Conservation (phyloP, 2,329 filamentous ascomycete species). For the Sporothrix globosa region DNA sequence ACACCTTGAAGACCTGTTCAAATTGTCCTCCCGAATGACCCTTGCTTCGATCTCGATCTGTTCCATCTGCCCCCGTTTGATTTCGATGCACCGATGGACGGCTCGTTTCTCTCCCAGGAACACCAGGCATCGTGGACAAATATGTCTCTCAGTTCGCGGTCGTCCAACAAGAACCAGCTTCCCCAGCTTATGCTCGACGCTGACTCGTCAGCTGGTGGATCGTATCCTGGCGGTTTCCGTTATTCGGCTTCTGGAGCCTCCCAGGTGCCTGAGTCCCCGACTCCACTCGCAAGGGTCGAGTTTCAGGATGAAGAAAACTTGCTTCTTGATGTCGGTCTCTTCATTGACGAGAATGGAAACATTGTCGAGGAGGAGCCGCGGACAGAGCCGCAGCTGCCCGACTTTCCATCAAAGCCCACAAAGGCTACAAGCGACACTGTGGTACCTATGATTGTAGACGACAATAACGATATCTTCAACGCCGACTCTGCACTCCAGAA, state of each 20-base stretch:
- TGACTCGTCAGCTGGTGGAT: conserved; percentile 39
- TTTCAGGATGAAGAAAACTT: conserved; percentile 52
- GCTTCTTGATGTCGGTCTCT: conserved; percentile 45
- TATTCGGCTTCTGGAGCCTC: conserved; percentile 32
- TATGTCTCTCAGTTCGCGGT: conserved; percentile 33
- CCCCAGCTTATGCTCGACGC: conserved; percentile 48
- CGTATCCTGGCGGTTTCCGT: conserved; percentile 33
- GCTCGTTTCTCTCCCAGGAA: conserved; percentile 35
- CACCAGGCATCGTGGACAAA: conserved; percentile 36
- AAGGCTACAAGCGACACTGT: not conserved
- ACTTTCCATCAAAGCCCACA: conserved; percentile 20
- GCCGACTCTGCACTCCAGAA: not conserved
- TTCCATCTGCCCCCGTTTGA: conserved; percentile 61
- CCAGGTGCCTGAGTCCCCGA: conserved; percentile 33
- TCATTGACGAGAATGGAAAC: conserved; percentile 38
- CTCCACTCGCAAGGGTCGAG: conserved; percentile 37
- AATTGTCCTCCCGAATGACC: conserved; percentile 79
- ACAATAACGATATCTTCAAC: conserved; percentile 30
- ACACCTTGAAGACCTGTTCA: conserved; percentile 65
- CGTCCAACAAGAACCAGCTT: conserved; percentile 48
- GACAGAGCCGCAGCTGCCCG: conserved; percentile 35
- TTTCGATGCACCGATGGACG: conserved; percentile 45
- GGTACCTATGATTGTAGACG: conserved; percentile 30
- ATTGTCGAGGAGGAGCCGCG: conserved; percentile 35
- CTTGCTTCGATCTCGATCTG: conserved; percentile 67